phyloP scores from a whole-genome alignment of 192 early-diverging fungal species.

The Podochytrium sp. region DNA sequence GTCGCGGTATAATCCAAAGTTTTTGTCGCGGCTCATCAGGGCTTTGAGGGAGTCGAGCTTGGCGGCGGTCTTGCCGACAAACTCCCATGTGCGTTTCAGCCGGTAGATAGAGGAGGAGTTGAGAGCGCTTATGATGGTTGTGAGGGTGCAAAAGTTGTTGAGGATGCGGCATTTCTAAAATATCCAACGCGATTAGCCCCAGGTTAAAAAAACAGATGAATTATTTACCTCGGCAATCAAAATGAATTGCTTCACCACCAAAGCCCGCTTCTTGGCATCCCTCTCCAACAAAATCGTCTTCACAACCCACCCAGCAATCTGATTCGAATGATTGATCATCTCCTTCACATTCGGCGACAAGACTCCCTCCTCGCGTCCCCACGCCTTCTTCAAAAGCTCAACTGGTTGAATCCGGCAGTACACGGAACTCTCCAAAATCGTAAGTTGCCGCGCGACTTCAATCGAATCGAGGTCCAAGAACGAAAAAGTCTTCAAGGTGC shows the following conservation, averaged over 20 bases:
- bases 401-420: conserved; percentile 43
- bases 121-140: conserved; percentile 51
- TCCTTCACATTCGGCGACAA: conserved; percentile 29
- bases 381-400: conserved; percentile 61
- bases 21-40: conserved; percentile 79
- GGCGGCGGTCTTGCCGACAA: conserved; percentile 33
- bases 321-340: conserved; percentile 78
- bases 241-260: conserved; percentile 45
- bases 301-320: conserved; percentile 80
- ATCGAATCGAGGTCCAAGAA: conserved; percentile 52
- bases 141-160: conserved; percentile 60
- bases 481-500: not conserved
- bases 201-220: conserved; percentile 11
- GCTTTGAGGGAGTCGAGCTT: conserved; percentile 63
- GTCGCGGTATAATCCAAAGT: conserved; percentile 83
- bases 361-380: conserved; percentile 46
- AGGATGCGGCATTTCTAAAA: conserved; percentile 51
- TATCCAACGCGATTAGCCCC: not conserved
- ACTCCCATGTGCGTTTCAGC: conserved; percentile 65
- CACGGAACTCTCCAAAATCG: conserved; percentile 46
- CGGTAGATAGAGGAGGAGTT: conserved; percentile 50
- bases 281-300: conserved; percentile 77
- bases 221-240: conserved; percentile 51
- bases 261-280: conserved; percentile 78
- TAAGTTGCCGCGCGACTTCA: conserved; percentile 57